These are phyloP conservation scores for Xylaria castorea DNA, from an alignment of 495 filamentous ascomycete species.

Conservation along the genomic window DNA sequence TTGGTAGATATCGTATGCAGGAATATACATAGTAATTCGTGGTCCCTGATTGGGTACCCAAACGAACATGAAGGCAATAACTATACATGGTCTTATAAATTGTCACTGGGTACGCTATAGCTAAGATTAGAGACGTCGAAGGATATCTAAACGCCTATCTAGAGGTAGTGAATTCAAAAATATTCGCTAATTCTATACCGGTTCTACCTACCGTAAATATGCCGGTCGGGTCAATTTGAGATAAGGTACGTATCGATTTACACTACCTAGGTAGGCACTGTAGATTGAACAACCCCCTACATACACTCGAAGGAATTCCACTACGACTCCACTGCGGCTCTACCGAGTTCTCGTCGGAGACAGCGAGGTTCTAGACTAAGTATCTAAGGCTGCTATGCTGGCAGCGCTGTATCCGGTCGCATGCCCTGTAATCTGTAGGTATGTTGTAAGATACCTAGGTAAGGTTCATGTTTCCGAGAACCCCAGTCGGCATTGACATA, in stretches of 20 bases:
- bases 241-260: too few species aligned
- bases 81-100: neutral
- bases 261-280: neutral
- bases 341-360: conserved; percentile 6
- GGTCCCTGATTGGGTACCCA: neutral
- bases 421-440: neutral
- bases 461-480: conserved; percentile 5
- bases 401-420: neutral
- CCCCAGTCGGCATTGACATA: neutral
- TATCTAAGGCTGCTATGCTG: neutral
- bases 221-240: too few species aligned
- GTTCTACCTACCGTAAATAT: neutral
- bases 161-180: neutral
- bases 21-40: neutral
- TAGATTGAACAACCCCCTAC: neutral
- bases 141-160: neutral
- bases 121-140: neutral
- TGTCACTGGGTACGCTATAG: neutral
- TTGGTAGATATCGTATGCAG: neutral
- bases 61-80: neutral
- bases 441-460: neutral
- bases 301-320: neutral
- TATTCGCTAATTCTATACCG: neutral
- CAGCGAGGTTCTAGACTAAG: conserved; percentile 19
- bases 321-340: conserved; percentile 9